Evolutionary conservation across 2,329 filamentous ascomycete species (phyloP), one percentile per base, ranked within the genome.

Genomic region (Colletotrichum euphorbiae): DNA sequence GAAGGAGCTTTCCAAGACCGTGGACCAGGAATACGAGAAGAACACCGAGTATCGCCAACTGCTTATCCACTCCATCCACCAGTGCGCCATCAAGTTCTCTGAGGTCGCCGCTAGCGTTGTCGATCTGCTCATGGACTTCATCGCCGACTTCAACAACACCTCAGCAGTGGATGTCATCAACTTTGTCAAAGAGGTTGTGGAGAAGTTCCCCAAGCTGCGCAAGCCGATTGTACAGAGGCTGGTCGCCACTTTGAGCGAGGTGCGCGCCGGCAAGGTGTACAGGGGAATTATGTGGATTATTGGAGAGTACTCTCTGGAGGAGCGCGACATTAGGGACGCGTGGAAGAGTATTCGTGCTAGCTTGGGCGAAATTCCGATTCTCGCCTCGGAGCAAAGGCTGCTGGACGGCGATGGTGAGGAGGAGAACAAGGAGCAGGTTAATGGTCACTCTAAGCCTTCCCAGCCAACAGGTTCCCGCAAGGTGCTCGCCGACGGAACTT

Each of bases 11-110:
- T 90, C 93, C 71, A 99, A 98, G 86, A 99, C 96, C 0, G 93
- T 98, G 48, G 94, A 99, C 75, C 94, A 98, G 80, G 94, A 98
- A 79, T 98, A 98, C 81, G 96, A 99, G 84, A 98, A 98, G 89
- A 97, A 97, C 81, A 90, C 89, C 77, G 94, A 97, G 80, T 98
- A 98, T 80, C 92, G 96, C 74, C 94, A 97, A 75, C 87, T 99
- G 8, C 87, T 99, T 70, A 98, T 99, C 73, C 94, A 98, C 80
- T 93, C 94, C 42, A 99, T 99, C 76, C 96, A 99, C 80, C 94
- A 97, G 78, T 98, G 96, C 79, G 96, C 96, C 74, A 98, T 99
- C 85, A 98, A 97, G 78, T 98, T 98, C 83, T 98, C 96, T 11
- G 95, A 99, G 80, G 95, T 99, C 70, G 96, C 96, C 28, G 93